These are phyloP conservation scores for Akebia trifoliata DNA, from an alignment of 164 flowering plant genomes.

Conservation along the genomic window DNA sequence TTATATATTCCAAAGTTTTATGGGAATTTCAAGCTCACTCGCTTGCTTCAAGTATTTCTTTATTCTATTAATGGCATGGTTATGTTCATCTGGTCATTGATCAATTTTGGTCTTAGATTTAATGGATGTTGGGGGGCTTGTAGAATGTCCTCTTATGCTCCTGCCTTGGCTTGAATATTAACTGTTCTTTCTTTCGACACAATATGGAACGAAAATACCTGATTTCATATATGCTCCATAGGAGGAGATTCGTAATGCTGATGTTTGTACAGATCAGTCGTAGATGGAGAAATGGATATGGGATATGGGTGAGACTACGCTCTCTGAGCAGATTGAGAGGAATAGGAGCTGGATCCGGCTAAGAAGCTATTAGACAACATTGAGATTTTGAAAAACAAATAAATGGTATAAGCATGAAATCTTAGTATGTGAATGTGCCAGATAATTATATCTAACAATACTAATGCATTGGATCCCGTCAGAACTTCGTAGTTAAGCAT, in stretches of 20 bases:
- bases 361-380: constrained; percentile 70
- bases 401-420: constrained; percentile 47
- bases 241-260: constrained; percentile 96
- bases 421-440: neutral
- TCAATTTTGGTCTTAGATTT: too few relatives aligned
- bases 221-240: constrained; percentile 14
- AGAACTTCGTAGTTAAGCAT: too few relatives aligned
- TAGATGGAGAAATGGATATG: constrained; percentile 62
- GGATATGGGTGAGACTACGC: constrained; percentile 84
- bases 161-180: neutral
- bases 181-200: neutral
- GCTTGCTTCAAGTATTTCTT: constrained; percentile 77
- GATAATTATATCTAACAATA: neutral
- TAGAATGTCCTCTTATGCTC: too few relatives aligned
- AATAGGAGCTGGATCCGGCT: constrained; percentile 88
- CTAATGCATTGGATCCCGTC: too few relatives aligned
- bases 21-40: constrained; percentile 96
- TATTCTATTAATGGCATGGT: too few relatives aligned
- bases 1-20: constrained; percentile 9
- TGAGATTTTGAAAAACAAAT: constrained; percentile 69
- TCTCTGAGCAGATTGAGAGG: constrained; percentile 95
- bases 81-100: too few relatives aligned
- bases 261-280: constrained; percentile 98
- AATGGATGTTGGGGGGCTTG: too few relatives aligned
- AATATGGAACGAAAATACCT: neutral